Percentiles rank a stretch among this genome's conserved stretches.
These are phyloP conservation scores for Linnemannia elongata DNA, from an alignment of 192 early-diverging fungal species.

Conservation along the genomic window DNA sequence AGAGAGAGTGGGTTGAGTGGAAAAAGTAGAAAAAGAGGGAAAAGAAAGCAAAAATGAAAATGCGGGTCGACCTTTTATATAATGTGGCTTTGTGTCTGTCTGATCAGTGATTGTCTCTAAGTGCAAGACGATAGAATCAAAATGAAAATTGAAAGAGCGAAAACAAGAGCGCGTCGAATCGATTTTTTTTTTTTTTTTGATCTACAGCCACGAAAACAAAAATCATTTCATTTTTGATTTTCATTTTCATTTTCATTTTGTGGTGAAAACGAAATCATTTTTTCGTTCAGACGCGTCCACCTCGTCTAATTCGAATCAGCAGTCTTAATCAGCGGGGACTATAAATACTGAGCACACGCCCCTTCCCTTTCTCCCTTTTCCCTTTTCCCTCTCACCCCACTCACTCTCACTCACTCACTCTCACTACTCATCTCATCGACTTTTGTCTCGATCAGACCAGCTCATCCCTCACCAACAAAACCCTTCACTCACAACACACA, in stretches of 20 bases:
- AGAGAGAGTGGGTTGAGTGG: background rate
- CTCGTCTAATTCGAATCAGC: slow-evolving; percentile 15
- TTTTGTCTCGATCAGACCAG: background rate
- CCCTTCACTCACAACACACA: slow-evolving; percentile 17
- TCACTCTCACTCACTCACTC: slow-evolving; percentile 3
- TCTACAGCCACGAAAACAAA: background rate
- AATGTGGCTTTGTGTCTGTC: background rate
- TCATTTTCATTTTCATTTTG: background rate
- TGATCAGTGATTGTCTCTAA: background rate
- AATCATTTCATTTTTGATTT: slow-evolving; percentile 1
- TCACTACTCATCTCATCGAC: background rate
- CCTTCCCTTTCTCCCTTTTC: background rate
- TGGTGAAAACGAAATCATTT: background rate
- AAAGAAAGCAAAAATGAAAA: background rate
- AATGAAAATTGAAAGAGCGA: background rate
- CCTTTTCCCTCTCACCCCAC: background rate
- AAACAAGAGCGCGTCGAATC: background rate
- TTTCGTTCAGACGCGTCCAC: background rate
- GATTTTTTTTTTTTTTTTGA: too few species aligned
- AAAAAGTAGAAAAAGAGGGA: slow-evolving; percentile 6
- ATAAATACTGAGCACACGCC: slow-evolving; percentile 20
- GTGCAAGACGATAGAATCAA: background rate
- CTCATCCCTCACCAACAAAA: slow-evolving; percentile 1
- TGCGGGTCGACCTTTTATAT: background rate
- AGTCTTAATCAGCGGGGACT: background rate